These are phyloP conservation scores for Annulohypoxylon moriforme DNA, from an alignment of 495 filamentous ascomycete species.

Conservation along the genomic window DNA sequence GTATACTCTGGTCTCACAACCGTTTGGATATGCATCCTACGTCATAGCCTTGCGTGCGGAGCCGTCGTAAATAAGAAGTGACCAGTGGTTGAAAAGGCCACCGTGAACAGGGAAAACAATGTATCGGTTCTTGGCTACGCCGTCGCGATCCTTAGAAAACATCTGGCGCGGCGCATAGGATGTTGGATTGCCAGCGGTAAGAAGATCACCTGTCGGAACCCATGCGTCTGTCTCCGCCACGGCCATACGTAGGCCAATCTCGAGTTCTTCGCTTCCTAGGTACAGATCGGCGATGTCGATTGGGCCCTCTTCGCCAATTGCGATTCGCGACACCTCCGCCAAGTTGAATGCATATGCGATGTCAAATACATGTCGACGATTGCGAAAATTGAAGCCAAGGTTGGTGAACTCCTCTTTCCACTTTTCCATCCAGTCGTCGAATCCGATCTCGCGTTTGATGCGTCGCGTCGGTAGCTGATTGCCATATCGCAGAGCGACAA, in stretches of 20 bases:
- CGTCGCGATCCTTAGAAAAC: not conserved
- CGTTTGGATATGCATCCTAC: not conserved
- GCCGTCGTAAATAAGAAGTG: not conserved
- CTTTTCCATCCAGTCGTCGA: not conserved
- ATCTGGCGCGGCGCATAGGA: not conserved
- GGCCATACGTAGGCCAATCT: not conserved
- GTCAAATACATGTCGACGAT: not conserved
- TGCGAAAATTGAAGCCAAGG: not conserved
- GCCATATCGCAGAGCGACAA: not conserved
- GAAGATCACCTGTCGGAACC: not conserved
- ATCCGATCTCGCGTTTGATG: not conserved
- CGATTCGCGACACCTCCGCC: not conserved
- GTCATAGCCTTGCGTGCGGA: not conserved
- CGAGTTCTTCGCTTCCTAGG: not conserved
- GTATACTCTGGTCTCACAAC: not conserved
- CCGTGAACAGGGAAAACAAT: not conserved
- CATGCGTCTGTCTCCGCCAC: not conserved
- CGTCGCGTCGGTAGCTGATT: not conserved
- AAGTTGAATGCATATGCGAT: not conserved
- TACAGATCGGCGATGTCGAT: not conserved
- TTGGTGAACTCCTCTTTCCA: not conserved
- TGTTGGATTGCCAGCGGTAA: not conserved
- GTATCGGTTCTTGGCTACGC: not conserved
- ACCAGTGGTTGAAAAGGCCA: not conserved
- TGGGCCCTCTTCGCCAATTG: not conserved